Base-by-base conservation (phyloP, 148 eudicot genomes). In the Dysphania ambrosioides region DNA sequence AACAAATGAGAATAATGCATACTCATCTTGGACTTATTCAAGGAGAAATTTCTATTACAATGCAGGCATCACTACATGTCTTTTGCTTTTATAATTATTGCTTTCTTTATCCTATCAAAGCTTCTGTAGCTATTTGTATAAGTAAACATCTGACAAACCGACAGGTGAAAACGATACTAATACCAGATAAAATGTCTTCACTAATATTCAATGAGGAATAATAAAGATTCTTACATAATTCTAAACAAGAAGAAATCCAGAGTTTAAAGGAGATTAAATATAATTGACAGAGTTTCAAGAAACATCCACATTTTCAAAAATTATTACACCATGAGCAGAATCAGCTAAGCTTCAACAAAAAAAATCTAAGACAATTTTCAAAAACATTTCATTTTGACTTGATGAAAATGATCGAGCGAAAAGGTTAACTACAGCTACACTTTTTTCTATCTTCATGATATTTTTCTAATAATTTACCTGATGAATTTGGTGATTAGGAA, bases 11-110 rank as follows among this genome's bases (percentile, higher is more conserved):
- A 41, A 71, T 71, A 38, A 23, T 57, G 55, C 44, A 41, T 49
- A 24, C n/a, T 36, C 68, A 32, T 29, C 27, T 31, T 27, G 38
- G 82, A 79, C 78, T 74, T 13, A 0, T 79, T 79, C 78, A 67
- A 74, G 35, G 16, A 27, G 63, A 63, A 34, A 51, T 70, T 62
- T 72, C 18, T 64, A 23, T 35, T 60, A 49, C 23, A 55, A 51
- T 15, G 21, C 38, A 64, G 66, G 44, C 71, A 51, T 64, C 40
- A 40, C 34, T 64, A 8, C 61, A 40, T 38, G 35, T 16, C 9
- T 30, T n/a, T 49, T 47, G 27, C 30, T n/a, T 36, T 26, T 6
- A 30, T 29, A 18, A 58, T 10, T 18, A 73, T 42, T 27, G 57
- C 65, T 70, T 68, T 76, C 66, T 68, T n/a, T 41, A 44, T 70